Evolutionary conservation across 2,329 filamentous ascomycete species (phyloP), one percentile per base, ranked within the genome.

Genomic region (Parastagonospora avenae): DNA sequence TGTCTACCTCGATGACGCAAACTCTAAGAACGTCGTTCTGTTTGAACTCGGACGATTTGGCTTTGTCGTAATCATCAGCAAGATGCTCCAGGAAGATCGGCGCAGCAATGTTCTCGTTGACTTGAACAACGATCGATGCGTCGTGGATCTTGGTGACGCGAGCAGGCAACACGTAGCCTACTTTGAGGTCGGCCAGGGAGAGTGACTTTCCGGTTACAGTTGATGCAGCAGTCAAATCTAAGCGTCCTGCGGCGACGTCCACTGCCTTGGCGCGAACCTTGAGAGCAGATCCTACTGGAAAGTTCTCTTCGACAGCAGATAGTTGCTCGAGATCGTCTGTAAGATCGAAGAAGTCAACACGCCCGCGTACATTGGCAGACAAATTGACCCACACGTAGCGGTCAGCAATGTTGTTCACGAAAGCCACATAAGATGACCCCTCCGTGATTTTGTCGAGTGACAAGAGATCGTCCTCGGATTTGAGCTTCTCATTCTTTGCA

Each of bases 371-470:
- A 45, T 88, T 91, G 6, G 94, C 92, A 1, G 92, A 91, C 16
- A 99, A 76, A 67, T 92, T 97, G 39, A 95, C 88, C 93, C 94
- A 97, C 16, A 96, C 80, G 67, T 84, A 90, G 58, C 90, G 86
- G 27, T 90, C 82, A 16, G 84, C 84, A 54, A 93, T 81, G 68
- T 97, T 97, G 80, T 97, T 99, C 69, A 99, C 85, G 67, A 93
- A 97, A 1, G 89, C 92, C 43, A 95, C 74, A 74, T 90, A 86
- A 2, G 82, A 84, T 14, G 88, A 87, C 14, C 89, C 92, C 43
- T 85, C 77, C 63, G 88, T 80, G 55, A 99, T 77, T 52, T 90
- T 84, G 24, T 90, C 86, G 29, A 97, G 77, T 7, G 85, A 85
- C 39, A 96, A 77, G 1, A 87, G 77, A 46, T 86, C 80, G 35